A percentile compares a stretch with the other conserved stretches of the same genome.
phyloP scores from a whole-genome alignment of 116 monocot species.

The Posidonia oceanica region DNA sequence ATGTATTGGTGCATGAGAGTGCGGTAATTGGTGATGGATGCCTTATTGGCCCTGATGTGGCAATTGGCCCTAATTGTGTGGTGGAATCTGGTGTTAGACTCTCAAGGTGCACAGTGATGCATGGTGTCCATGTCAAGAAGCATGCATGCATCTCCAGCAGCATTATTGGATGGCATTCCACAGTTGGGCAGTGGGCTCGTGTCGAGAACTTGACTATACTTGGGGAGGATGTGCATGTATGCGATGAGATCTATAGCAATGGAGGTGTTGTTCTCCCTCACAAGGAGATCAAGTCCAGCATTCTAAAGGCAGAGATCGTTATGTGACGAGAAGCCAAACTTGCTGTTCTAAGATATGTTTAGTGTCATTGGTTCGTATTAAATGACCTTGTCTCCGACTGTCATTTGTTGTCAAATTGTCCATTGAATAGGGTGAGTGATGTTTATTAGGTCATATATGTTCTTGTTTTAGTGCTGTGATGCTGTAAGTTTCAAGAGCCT shows the following conservation, averaged over 20 bases:
- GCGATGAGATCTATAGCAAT: constrained; percentile 66
- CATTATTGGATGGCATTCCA: constrained; percentile 60
- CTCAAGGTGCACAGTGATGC: constrained; percentile 49
- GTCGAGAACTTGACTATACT: constrained; percentile 67
- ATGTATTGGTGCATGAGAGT: constrained; percentile 57
- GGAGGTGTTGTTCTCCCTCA: constrained; percentile 72
- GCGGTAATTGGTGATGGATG: constrained; percentile 52
- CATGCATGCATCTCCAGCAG: constrained; percentile 48
- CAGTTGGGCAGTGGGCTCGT: constrained; percentile 52
- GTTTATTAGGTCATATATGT: neutral
- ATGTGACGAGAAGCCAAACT: constrained; percentile 20
- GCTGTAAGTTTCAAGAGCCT: neutral
- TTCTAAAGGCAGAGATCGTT: constrained; percentile 63
- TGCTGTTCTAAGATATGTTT: neutral
- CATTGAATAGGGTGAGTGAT: neutral
- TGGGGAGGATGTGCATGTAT: constrained; percentile 64
- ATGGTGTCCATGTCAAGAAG: constrained; percentile 37
- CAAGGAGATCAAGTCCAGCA: constrained; percentile 74
- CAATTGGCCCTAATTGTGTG: constrained; percentile 48
- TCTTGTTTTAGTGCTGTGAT: neutral
- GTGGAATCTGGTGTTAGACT: constrained; percentile 48
- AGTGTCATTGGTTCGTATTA: too few relatives aligned
- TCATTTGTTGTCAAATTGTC: neutral
- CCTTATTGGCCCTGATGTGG: constrained; percentile 54
- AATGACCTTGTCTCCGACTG: neutral